A percentile compares a stretch with the other conserved stretches of the same genome.
These are phyloP conservation scores for Clavulina sp. DNA, from an alignment of 768 basidiomycete genomes.

Conservation along the genomic window DNA sequence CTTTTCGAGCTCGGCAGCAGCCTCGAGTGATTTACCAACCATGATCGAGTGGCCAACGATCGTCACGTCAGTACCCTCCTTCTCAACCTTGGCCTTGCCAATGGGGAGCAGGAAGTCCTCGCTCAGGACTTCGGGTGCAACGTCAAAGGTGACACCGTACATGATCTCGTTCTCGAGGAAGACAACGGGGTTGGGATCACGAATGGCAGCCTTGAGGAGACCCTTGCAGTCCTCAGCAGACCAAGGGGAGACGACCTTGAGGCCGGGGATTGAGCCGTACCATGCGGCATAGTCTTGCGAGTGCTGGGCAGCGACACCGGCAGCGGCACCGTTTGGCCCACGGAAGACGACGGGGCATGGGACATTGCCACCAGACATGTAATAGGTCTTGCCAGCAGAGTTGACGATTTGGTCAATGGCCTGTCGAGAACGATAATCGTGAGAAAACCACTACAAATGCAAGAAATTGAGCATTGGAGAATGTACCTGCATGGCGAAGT, in stretches of 20 bases:
- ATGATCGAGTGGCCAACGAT: slow-evolving; percentile 97
- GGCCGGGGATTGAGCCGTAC: slow-evolving; percentile 83
- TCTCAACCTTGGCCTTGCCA: slow-evolving; percentile 94
- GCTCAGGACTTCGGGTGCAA: slow-evolving; percentile 88
- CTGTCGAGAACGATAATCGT: slow-evolving; percentile 13
- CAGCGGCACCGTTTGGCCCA: slow-evolving; percentile 95
- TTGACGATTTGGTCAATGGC: slow-evolving; percentile 99
- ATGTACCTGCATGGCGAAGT: slow-evolving; percentile 85
- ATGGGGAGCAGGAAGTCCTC: slow-evolving; percentile 91
- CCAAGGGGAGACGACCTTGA: slow-evolving; percentile 97
- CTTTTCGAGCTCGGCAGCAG: slow-evolving; percentile 82
- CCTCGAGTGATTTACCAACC: slow-evolving; percentile 89
- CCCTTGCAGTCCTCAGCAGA: slow-evolving; percentile 99
- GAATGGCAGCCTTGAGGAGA: slow-evolving; percentile 90
- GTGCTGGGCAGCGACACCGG: slow-evolving; percentile 94
- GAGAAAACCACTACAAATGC: background rate
- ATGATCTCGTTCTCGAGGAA: slow-evolving; percentile 99
- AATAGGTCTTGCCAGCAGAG: slow-evolving; percentile 99
- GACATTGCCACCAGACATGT: slow-evolving; percentile 99
- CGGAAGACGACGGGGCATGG: slow-evolving; percentile 99
- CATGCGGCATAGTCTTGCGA: slow-evolving; percentile 95
- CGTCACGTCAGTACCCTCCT: slow-evolving; percentile 81
- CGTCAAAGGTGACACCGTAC: slow-evolving; percentile 93
- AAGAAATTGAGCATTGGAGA: no score
- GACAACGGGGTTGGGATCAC: slow-evolving; percentile 95